A percentile compares a stretch with the other conserved stretches of the same genome.
Evolutionary conservation across 805 yeast genomes (phyloP).

Genomic region (Monosporozyma aerobia): DNA sequence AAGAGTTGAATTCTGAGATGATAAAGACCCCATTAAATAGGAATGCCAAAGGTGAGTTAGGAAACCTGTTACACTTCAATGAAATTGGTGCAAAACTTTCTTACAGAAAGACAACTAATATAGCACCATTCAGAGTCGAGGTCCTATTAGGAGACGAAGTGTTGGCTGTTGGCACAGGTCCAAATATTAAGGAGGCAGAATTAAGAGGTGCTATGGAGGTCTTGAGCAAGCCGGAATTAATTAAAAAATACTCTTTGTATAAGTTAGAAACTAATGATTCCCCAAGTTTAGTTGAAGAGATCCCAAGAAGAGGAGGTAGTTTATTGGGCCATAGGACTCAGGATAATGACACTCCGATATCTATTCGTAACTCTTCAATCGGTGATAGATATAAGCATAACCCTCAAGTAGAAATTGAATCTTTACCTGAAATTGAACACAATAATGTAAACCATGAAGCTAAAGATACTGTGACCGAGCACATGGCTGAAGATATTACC

Average conservation of each 20-base stretch:
- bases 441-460: neutral
- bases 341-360: neutral
- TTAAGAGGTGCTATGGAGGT: conserved; percentile 74
- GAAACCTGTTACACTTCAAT: conserved; percentile 43
- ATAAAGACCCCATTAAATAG: conserved; percentile 33
- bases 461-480: neutral
- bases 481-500: neutral
- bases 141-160: conserved; percentile 46
- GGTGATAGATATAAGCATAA: neutral
- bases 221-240: conserved; percentile 40
- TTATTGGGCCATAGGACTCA: neutral
- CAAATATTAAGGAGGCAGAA: conserved; percentile 63
- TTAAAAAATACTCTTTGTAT: conserved; percentile 41
- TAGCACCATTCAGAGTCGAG: conserved; percentile 44
- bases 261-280: conserved; percentile 7
- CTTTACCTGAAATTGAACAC: neutral
- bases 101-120: conserved; percentile 21
- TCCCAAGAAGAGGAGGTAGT: neutral
- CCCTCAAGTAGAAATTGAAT: neutral
- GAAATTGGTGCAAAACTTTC: conserved; percentile 10
- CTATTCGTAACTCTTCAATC: neutral
- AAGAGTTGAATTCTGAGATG: conserved; percentile 6
- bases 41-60: conserved; percentile 67
- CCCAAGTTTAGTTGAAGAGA: neutral
- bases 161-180: conserved; percentile 61